phyloP scores from a whole-genome alignment of 2,329 filamentous ascomycete genomes.

The Exophiala alcalophila region DNA sequence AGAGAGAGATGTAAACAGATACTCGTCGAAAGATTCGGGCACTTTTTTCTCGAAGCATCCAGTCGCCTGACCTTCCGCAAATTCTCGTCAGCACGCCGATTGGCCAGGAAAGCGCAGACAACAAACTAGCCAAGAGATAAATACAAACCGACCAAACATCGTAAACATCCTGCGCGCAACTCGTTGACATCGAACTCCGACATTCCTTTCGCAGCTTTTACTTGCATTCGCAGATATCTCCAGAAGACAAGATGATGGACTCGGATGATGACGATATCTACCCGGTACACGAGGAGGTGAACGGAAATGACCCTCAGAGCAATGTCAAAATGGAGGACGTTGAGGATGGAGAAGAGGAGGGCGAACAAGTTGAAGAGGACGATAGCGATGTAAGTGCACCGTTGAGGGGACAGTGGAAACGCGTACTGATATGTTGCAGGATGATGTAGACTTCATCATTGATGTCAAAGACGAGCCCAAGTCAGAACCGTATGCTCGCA shows the following conservation, averaged over 20 bases:
- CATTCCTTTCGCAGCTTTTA: neutral
- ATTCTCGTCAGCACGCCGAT: slow-evolving; percentile 1
- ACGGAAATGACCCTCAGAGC: slow-evolving; percentile 13
- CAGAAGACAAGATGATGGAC: slow-evolving; percentile 25
- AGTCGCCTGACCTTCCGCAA: slow-evolving; percentile 22
- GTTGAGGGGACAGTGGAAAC: slow-evolving; percentile 39
- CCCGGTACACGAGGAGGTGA: slow-evolving; percentile 20
- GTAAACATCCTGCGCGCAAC: slow-evolving; percentile 14
- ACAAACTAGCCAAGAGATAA: slow-evolving; percentile 6
- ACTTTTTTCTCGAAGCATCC: slow-evolving; percentile 28
- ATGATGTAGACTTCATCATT: slow-evolving; percentile 51
- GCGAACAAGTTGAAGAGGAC: slow-evolving; percentile 33
- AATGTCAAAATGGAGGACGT: slow-evolving; percentile 33
- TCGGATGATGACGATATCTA: slow-evolving; percentile 30
- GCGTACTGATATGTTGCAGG: slow-evolving; percentile 33
- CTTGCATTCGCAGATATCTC: neutral
- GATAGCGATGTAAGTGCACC: slow-evolving; percentile 38
- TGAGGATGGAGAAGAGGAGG: slow-evolving; percentile 30
- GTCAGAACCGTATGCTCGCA: slow-evolving; percentile 38
- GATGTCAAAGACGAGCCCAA: slow-evolving; percentile 45
- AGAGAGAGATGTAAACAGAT: slow-evolving; percentile 24
- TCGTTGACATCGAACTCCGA: neutral
- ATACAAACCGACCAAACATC: slow-evolving; percentile 12
- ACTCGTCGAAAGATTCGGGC: slow-evolving; percentile 4
- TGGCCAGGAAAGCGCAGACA: slow-evolving; percentile 8